Conservation (phyloP, 495 filamentous ascomycete genomes). For the Trichoderma erinaceum region DNA sequence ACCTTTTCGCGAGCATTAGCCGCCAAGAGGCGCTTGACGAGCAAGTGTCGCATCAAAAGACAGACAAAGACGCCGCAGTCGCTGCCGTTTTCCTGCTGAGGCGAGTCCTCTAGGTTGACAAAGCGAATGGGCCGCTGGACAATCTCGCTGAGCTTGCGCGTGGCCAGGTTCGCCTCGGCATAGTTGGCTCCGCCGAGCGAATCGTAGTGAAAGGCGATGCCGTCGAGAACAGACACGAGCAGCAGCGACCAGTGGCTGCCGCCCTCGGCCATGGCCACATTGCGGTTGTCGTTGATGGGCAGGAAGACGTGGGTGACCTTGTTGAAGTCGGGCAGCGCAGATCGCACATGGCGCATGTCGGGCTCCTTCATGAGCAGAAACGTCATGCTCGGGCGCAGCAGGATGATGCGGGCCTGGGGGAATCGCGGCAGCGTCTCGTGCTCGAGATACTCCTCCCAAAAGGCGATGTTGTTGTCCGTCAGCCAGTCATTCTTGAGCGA, state of each 20-base stretch:
- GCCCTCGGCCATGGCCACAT: conserved; percentile 70
- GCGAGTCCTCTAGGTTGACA: conserved; percentile 71
- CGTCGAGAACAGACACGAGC: conserved; percentile 79
- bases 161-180: conserved; percentile 60
- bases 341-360: conserved; percentile 64
- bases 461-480: conserved; percentile 95
- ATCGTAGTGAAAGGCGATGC: conserved; percentile 95
- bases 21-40: conserved; percentile 72
- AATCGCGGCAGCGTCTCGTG: conserved; percentile 73
- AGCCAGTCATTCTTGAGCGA: conserved; percentile 90
- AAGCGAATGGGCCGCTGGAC: conserved; percentile 62
- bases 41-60: conserved; percentile 81
- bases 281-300: conserved; percentile 84
- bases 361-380: conserved; percentile 84
- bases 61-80: conserved; percentile 98
- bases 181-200: conserved; percentile 73
- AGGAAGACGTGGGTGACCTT: conserved; percentile 91
- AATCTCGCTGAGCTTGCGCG: conserved; percentile 43
- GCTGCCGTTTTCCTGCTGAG: conserved; percentile 84
- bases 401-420: conserved; percentile 75
- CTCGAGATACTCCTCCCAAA: conserved; percentile 98
- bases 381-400: conserved; percentile 88
- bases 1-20: conserved; percentile 74
- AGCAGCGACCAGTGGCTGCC: conserved; percentile 95
- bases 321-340: conserved; percentile 72